Percentiles rank a stretch among this genome's conserved stretches.
Conservation (phyloP, 140 eudicot genomes). For the Eryngium alpinum region DNA sequence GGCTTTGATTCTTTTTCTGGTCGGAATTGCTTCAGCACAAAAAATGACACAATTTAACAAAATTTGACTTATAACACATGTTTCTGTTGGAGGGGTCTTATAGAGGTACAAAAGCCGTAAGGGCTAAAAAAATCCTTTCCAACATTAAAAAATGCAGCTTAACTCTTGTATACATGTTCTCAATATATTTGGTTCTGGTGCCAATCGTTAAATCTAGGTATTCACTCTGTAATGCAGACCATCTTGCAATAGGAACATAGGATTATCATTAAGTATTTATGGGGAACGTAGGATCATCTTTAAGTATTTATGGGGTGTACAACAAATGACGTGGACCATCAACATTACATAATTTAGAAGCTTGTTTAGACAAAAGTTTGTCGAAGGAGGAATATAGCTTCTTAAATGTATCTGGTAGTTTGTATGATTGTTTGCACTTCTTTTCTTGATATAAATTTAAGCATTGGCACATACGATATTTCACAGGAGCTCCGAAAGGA, state of each 20-base stretch:
- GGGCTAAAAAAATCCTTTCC: not conserved
- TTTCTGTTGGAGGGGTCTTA: not conserved
- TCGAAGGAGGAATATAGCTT: not conserved
- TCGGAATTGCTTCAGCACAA: not conserved
- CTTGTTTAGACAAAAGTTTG: not conserved
- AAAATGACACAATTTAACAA: not conserved
- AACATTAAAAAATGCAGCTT: not conserved
- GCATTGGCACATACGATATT: not conserved
- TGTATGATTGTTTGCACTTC: not conserved
- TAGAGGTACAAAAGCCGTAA: not conserved
- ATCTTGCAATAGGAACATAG: too few relatives aligned
- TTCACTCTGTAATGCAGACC: not conserved
- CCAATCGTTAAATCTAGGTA: not conserved
- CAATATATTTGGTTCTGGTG: not conserved
- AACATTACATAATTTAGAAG: not conserved
- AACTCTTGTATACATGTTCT: not conserved
- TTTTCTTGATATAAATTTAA: not conserved
- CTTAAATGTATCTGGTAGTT: not conserved
- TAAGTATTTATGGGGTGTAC: not conserved
- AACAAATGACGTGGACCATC: not conserved
- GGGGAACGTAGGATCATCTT: not conserved
- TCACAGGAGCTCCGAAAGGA: slow-evolving; percentile 95
- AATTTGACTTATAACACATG: not conserved
- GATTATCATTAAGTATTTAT: not conserved
- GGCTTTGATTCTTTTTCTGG: not conserved